Base-by-base conservation (phyloP, 2,329 filamentous ascomycete genomes). In the Xylaria sp. region DNA sequence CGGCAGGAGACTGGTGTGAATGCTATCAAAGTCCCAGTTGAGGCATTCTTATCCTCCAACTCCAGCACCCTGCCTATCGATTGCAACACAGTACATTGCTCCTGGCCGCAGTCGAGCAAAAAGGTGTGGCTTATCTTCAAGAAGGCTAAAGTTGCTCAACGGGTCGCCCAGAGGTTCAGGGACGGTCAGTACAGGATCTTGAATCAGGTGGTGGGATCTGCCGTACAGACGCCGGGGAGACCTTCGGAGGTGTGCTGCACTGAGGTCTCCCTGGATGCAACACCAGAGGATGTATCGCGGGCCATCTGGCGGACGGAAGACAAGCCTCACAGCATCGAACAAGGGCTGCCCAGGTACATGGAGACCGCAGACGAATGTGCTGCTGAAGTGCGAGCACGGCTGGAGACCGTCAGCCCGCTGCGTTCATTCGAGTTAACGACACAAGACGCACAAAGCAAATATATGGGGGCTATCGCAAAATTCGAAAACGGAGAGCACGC, bases 401-500 rank as follows among this genome's bases (percentile, higher is more conserved):
- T 80, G 10, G 60, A 67, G 1, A 54, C 67, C 1, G 57, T 74
- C 8, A 78, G 78, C 0, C 68, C 71, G 0, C 52, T 81, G 2
- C 75, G 78, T 60, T 70, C 65, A 52, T 78, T 75, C 73, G 70
- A 74, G 21, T 60, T 71, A 4, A 67, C 61, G 4, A 67, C 61
- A 1, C 55, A 54, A 1, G 64, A 68, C 6, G 44, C 60, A 3
- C 54, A 63, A 0, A 72, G 72, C 2, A 79, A 76, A 56, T 71
- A 78, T 2, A 59, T 76, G 17, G 79, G 79, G 62, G 79, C 75
- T 0, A 73, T 70, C 13, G 79, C 76, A 1, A 68, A 70, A 2
- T 83, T 81, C 44, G 19, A 68, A 3, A 66, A 77, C 1, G 77
- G 79, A 49, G 68, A 68, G 0, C 72, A 79, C 38, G 80, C 80